These are phyloP conservation scores for Malus hybrid DNA, from an alignment of 331 rosid genomes.

Conservation along the genomic window DNA sequence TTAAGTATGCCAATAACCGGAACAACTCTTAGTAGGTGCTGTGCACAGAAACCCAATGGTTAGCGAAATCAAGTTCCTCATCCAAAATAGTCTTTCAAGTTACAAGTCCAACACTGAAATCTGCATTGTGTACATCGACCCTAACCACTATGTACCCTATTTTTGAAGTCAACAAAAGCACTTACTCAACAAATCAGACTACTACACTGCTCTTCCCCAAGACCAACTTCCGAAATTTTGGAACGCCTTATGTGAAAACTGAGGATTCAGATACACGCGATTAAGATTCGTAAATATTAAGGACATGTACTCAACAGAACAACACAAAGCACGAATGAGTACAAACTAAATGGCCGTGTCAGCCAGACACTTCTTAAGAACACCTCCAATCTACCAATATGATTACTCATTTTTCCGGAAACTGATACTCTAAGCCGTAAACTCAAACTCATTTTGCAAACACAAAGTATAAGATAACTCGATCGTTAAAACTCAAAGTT, in stretches of 20 bases:
- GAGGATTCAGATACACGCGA: not conserved
- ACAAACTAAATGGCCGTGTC: not conserved
- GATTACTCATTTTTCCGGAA: not conserved
- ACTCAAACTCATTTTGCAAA: not conserved
- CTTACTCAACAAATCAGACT: not conserved
- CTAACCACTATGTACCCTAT: not conserved
- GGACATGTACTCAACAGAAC: not conserved
- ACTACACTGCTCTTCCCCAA: not conserved
- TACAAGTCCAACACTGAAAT: not conserved
- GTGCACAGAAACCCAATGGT: conserved; percentile 17
- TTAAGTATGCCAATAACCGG: conserved; percentile 79
- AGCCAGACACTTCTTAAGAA: not conserved
- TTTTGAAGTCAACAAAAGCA: not conserved
- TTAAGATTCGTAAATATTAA: not conserved
- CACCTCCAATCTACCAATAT: not conserved
- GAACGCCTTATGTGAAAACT: not conserved
- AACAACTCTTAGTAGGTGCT: conserved; percentile 83
- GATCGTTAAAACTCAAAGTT: no score
- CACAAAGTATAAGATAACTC: not conserved
- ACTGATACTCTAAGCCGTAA: not conserved
- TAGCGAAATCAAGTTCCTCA: not conserved
- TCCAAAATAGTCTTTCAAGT: not conserved
- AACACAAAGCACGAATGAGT: not conserved
- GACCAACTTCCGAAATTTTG: not conserved
- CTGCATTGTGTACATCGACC: not conserved